phyloP scores from a whole-genome alignment of 768 basidiomycete species.

The Suillus paluster region DNA sequence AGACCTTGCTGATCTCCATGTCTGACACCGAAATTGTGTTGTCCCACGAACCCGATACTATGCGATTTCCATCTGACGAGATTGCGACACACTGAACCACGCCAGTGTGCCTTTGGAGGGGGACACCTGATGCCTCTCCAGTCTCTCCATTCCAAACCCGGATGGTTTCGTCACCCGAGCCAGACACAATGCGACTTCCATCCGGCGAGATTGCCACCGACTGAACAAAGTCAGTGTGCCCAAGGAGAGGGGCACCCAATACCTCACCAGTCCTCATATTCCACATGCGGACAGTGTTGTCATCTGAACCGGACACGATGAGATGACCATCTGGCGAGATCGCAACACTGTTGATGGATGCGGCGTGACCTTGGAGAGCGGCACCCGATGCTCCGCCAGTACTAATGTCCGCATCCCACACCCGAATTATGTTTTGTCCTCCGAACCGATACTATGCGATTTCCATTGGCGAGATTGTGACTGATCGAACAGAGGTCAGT shows the following conservation, averaged over 20 bases:
- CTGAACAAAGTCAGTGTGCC: background rate
- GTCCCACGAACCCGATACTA: background rate
- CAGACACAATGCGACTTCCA: background rate
- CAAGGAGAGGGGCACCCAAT: constrained; percentile 18
- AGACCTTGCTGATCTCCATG: background rate
- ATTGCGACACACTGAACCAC: background rate
- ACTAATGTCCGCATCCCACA: background rate
- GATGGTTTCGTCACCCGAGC: background rate
- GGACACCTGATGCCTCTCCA: background rate
- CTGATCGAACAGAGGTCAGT: background rate
- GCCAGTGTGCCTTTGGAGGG: background rate
- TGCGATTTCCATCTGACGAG: constrained; percentile 5
- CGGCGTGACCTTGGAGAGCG: background rate
- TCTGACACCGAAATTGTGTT: background rate
- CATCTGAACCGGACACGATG: constrained; percentile 26
- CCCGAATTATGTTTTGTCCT: background rate
- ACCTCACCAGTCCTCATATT: constrained; percentile 17
- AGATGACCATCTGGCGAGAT: constrained; percentile 31
- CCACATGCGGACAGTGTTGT: background rate
- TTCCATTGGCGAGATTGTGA: background rate
- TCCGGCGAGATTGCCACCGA: constrained; percentile 5
- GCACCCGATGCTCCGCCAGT: background rate
- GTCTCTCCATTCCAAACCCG: constrained; percentile 16
- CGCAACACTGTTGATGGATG: constrained; percentile 15
- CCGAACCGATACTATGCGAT: background rate